These are phyloP conservation scores for Furcasterigmium sp. DNA, from an alignment of 2,329 filamentous ascomycete genomes.

Conservation along the genomic window DNA sequence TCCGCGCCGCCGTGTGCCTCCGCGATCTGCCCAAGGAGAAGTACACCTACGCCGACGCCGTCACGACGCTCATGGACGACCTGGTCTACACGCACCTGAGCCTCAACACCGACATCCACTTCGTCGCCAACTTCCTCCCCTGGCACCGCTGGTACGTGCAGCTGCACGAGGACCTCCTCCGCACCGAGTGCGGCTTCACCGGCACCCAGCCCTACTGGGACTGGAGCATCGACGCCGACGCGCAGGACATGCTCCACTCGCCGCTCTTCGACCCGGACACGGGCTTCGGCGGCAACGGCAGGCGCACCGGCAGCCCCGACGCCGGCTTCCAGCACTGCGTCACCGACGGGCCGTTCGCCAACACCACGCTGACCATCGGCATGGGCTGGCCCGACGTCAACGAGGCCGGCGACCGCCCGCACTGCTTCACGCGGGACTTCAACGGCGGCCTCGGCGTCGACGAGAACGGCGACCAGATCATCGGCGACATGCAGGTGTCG, in stretches of 20 bases:
- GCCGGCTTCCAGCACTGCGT: conserved; percentile 13
- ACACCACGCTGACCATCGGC: conserved; percentile 9
- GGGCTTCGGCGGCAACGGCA: conserved; percentile 23
- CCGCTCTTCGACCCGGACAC: conserved; percentile 23
- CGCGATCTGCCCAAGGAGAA: conserved; percentile 9
- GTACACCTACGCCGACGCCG: conserved; percentile 9
- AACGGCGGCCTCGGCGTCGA: conserved; percentile 7
- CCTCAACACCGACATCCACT: conserved; percentile 13
- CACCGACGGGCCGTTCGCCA: conserved; percentile 16
- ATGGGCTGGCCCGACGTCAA: conserved; percentile 14
- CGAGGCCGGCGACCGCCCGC: conserved; percentile 8
- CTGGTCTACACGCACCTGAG: conserved; percentile 11
- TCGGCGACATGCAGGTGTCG: conserved; percentile 12
- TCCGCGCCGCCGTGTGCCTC: conserved; percentile 12
- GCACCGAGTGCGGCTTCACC: conserved; percentile 22
- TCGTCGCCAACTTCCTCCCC: conserved; percentile 24
- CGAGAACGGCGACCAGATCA: conserved; percentile 9
- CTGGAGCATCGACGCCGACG: conserved; percentile 18
- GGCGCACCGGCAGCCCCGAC: conserved; percentile 12
- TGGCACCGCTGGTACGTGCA: conserved; percentile 26
- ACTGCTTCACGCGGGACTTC: conserved; percentile 15
- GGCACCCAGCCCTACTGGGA: conserved; percentile 27
- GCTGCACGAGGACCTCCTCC: conserved; percentile 22
- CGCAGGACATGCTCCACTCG: conserved; percentile 12
- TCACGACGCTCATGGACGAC: conserved; percentile 13